A percentile compares a stretch with the other conserved stretches of the same genome.
phyloP scores from a whole-genome alignment of 352 stramenopile species.

The Phytophthora tubulina region DNA sequence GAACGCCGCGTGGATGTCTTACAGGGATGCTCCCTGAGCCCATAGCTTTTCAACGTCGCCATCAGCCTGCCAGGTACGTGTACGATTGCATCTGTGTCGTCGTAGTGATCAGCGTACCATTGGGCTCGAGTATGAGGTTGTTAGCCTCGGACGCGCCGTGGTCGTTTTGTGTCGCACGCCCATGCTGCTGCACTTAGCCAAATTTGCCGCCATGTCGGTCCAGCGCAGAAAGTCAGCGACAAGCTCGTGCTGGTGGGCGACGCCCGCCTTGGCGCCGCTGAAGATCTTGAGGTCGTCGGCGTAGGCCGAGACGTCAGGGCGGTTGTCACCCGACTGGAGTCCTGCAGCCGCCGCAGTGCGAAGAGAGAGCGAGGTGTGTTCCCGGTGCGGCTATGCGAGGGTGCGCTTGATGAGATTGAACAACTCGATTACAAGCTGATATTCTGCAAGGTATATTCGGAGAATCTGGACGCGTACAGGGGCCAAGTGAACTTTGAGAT shows the following conservation, averaged over 20 bases:
- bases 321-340: too few relatives aligned
- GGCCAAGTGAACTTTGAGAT: not conserved
- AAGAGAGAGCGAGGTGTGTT: not conserved
- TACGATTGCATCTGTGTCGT: too few relatives aligned
- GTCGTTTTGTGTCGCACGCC: not conserved
- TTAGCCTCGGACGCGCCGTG: not conserved
- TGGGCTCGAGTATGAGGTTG: not conserved
- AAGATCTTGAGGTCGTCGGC: constrained; percentile 39
- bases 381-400: not conserved
- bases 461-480: not conserved
- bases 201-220: not conserved
- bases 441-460: not conserved
- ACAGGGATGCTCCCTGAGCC: too few relatives aligned
- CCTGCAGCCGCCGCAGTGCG: too few relatives aligned
- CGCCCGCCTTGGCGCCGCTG: constrained; percentile 20
- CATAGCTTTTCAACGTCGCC: too few relatives aligned
- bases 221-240: not conserved
- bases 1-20: too few relatives aligned
- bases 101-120: too few relatives aligned
- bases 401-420: not conserved
- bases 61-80: too few relatives aligned
- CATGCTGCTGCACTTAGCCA: not conserved
- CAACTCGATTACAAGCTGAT: not conserved
- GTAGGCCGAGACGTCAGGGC: constrained; percentile 5
- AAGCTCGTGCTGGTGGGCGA: constrained; percentile 5